Evolutionary conservation across 495 filamentous ascomycete species (phyloP), one percentile per base, ranked within the genome.

Genomic region (Tetracladium setigerum): DNA sequence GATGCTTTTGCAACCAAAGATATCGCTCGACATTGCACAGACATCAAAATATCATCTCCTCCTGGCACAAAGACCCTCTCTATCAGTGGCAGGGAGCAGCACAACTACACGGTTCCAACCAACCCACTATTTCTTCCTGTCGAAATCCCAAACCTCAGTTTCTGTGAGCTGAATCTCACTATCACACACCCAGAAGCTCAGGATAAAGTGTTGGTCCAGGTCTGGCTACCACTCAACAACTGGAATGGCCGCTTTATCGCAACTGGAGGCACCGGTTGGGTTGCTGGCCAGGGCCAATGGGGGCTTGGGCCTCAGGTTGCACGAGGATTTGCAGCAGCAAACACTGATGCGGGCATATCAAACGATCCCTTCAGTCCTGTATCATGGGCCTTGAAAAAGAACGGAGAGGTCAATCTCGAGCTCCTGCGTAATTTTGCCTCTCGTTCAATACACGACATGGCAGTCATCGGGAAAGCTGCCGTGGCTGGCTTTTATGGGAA

Each of bases 131-230:
- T n/a, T n/a, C n/a, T n/a, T n/a, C n/a, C n/a, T n/a, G n/a, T n/a
- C n/a, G n/a, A n/a, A n/a, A n/a, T n/a, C n/a, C n/a, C n/a, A n/a
- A 27, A 27, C 30, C 32, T 47, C 6, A 41, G 53, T n/a, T 69
- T 71, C 53, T 74, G 72, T 54, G 69, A 74, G 43, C 53, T 72
- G 17, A 71, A 62, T 7, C 46, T 74, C 35, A 62, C 59, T 11
- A 67, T 70, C 51, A 69, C 68, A 2, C 70, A 73, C 47, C 58
- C 62, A 1, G 67, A 59, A 3, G 30, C 47, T 17, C 53, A 67
- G 44, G 70, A 74, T 41, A 53, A n/a, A 4, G 52, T 73, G 40
- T 41, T 52, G 30, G 55, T 63, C 34, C 52, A 61, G 31, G 37
- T 66, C 14, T 68, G 58, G 59, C 57, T 74, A 0, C 72, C 71